phyloP scores from a whole-genome alignment of 1,284 basidiomycete species.

The Trametes polyzona region DNA sequence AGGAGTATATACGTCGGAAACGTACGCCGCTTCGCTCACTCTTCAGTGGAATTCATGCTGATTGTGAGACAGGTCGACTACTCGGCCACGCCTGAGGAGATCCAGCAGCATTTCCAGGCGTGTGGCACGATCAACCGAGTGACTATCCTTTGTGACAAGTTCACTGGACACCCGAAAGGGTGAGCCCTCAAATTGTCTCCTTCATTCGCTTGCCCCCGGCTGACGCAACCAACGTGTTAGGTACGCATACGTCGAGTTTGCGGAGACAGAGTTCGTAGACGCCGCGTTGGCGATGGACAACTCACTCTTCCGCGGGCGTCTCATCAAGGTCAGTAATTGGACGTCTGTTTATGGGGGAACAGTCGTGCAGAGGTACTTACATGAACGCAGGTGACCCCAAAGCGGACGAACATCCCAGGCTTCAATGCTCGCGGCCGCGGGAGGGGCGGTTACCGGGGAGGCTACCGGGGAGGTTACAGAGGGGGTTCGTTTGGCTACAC shows the following conservation, averaged over 20 bases:
- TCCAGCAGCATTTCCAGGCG: constrained; percentile 96
- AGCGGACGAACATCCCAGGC: constrained; percentile 92
- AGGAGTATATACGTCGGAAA: constrained; percentile 97
- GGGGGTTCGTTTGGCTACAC: constrained; percentile 63
- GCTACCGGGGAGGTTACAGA: constrained; percentile 68
- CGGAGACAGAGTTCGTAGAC: constrained; percentile 91
- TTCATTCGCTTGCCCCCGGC: neutral
- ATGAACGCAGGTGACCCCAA: constrained; percentile 76
- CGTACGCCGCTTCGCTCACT: constrained; percentile 55
- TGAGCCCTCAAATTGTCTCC: constrained; percentile 43
- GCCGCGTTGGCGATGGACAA: constrained; percentile 96
- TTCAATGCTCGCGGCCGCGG: constrained; percentile 79
- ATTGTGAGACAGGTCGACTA: constrained; percentile 85
- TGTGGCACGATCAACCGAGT: constrained; percentile 99
- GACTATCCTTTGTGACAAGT: constrained; percentile 99
- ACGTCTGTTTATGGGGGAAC: too few species aligned
- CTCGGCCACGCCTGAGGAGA: constrained; percentile 96
- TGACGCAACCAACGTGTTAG: constrained; percentile 47
- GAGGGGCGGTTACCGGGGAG: constrained; percentile 61
- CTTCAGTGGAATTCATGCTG: constrained; percentile 14
- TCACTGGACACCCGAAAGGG: constrained; percentile 99
- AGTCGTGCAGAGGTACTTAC: too few species aligned
- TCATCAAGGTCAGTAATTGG: constrained; percentile 98
- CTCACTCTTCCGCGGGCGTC: constrained; percentile 89
- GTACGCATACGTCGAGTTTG: constrained; percentile 99